A percentile compares a stretch with the other conserved stretches of the same genome.
These are phyloP conservation scores for Plasmodium vivax DNA, from an alignment of 169 alveolate species.

Conservation along the genomic window DNA sequence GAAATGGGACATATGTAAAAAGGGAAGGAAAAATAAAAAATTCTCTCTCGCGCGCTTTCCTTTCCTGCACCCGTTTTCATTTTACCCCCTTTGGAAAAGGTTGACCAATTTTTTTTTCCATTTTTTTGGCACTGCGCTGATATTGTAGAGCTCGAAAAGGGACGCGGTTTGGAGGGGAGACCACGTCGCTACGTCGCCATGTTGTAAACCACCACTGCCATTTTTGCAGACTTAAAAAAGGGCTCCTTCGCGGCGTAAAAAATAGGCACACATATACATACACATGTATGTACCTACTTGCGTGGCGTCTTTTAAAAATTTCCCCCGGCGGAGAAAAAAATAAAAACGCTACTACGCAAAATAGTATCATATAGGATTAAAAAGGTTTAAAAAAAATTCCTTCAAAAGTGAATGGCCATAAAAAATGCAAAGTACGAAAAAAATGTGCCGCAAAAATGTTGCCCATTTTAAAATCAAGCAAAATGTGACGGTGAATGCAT, in stretches of 20 bases:
- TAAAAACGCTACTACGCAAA: neutral
- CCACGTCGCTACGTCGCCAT: neutral
- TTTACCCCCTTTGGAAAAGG: neutral
- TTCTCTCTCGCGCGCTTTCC: neutral
- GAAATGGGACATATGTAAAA: neutral
- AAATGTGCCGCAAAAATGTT: neutral
- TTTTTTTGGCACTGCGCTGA: neutral
- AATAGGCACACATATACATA: neutral
- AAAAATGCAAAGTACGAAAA: neutral
- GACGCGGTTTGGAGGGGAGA: neutral
- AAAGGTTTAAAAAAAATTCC: neutral
- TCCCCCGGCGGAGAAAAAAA: neutral
- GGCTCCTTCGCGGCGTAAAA: neutral
- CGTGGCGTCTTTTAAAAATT: neutral
- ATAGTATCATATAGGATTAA: neutral
- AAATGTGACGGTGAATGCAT: neutral
- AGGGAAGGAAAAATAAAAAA: neutral
- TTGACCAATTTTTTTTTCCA: neutral
- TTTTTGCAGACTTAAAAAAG: neutral
- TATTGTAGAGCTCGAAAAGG: neutral
- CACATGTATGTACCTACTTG: neutral
- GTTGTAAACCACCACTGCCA: neutral
- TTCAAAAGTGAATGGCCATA: neutral
- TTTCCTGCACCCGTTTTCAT: neutral
- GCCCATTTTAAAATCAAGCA: neutral